Base-by-base conservation (phyloP, 768 basidiomycete genomes). In the Lactarius psammicola region DNA sequence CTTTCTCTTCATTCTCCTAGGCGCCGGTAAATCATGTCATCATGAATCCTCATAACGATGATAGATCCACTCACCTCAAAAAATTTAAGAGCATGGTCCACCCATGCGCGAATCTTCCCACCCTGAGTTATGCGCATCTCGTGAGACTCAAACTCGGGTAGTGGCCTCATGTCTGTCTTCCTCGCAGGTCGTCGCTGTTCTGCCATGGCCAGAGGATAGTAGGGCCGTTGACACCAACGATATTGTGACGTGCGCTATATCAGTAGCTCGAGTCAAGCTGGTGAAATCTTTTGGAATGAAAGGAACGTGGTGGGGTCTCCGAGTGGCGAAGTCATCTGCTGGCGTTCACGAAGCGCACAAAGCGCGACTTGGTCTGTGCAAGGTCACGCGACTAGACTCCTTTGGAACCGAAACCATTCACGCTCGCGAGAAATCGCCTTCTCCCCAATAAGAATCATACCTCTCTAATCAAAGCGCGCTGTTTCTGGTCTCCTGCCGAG, bases 1-100 rank as follows among this genome's bases (percentile, higher is more conserved):
- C 80, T 62, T 74, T 77, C 28, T 78, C 74, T 60, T 81, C 81
- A 60, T 84, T 77, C 68, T 79, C 77, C 85, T 87, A 68, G 26
- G 30, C 26, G 34, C 20, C 34, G 23, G 2, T 15, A 40, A 18
- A 49, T n/a, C 38, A 18, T 38, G 28, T 20, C 10, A 38, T 20
- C 10, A 38, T 17, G 9, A 36, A 23, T 10, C 11, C 11, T 28
- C 26, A 7, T 9, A 17, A 1, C 13, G 8, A 11, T 3, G 20
- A 49, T 17, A 9, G 33, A n/a, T 11, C 23, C 26, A 58, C 74
- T 31, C 59, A 76, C 79, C 73, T 78, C 72, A 17, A 80, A 72
- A 64, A 76, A 76, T 26, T 76, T 73, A 26, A 80, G 72, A 11
- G 78, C 77, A 59, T 76, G 77, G 9, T 74, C 69, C 28, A 79